A percentile compares a stretch with the other conserved stretches of the same genome.
Conservation (phyloP, 768 basidiomycete genomes). For the Tulasnella sp. region DNA sequence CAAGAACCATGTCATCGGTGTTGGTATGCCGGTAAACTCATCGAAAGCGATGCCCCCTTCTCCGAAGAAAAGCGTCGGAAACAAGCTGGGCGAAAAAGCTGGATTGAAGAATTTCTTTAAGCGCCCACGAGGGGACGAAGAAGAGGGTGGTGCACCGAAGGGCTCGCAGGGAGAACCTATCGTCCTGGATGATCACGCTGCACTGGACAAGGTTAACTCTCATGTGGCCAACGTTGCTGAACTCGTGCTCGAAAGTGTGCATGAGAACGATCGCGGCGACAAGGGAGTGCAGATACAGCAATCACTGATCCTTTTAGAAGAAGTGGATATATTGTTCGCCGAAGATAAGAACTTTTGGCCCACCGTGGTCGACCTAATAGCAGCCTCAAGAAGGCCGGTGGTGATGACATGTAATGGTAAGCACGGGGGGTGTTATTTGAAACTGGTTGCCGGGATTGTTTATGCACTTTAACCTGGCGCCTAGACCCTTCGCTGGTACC, state of each 20-base stretch:
- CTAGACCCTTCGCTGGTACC: slow-evolving; percentile 74
- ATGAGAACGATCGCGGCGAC: neutral
- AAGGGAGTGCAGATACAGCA: slow-evolving; percentile 51
- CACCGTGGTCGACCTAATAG: slow-evolving; percentile 74
- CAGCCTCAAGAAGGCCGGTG: slow-evolving; percentile 79
- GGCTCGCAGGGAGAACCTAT: neutral
- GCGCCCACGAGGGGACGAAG: neutral
- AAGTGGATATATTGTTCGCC: slow-evolving; percentile 88
- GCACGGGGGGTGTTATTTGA: slow-evolving; percentile 33
- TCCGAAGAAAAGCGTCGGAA: slow-evolving; percentile 4
- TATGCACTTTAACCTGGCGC: neutral
- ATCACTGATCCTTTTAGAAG: slow-evolving; percentile 87
- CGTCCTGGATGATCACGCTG: slow-evolving; percentile 66
- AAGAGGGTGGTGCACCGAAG: neutral
- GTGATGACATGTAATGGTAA: slow-evolving; percentile 94
- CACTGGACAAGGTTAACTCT: slow-evolving; percentile 77
- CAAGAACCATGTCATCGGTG: slow-evolving; percentile 77
- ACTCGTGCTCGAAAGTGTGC: slow-evolving; percentile 43
- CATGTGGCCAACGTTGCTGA: slow-evolving; percentile 80
- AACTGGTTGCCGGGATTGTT: neutral
- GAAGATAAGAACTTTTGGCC: slow-evolving; percentile 87
- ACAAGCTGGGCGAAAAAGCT: neutral
- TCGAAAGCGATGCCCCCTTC: neutral
- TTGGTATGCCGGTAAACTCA: neutral
- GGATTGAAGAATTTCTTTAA: neutral